Percentiles rank a stretch among this genome's conserved stretches.
Conservation (phyloP, 208 protist species). For the Angomonas ambiguus region DNA sequence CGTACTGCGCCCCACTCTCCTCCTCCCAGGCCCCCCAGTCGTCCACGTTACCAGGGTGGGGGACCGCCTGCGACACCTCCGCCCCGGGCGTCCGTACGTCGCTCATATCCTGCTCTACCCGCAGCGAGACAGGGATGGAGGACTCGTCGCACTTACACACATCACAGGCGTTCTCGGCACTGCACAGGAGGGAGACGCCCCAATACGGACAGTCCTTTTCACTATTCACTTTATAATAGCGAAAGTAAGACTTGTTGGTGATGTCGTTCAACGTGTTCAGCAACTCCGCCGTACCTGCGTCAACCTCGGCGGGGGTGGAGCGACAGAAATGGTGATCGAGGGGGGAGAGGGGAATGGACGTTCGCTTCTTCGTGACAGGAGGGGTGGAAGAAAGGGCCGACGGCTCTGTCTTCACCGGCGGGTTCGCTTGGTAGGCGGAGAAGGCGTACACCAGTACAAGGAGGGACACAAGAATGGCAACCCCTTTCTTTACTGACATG, state of each 20-base stretch:
- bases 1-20: constrained; percentile 53
- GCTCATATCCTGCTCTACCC: constrained; percentile 67
- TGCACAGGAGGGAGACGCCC: constrained; percentile 79
- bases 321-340: constrained; percentile 62
- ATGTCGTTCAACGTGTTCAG: constrained; percentile 65
- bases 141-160: constrained; percentile 81
- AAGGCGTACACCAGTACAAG: too few relatives aligned
- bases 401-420: too few relatives aligned
- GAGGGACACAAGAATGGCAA: too few relatives aligned
- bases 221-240: constrained; percentile 86
- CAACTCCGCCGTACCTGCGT: constrained; percentile 31
- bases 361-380: constrained; percentile 2
- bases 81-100: constrained; percentile 40
- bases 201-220: constrained; percentile 84
- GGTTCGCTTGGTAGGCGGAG: too few relatives aligned
- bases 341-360: constrained; percentile 19
- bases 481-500: too few relatives aligned
- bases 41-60: constrained; percentile 40
- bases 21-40: constrained; percentile 22
- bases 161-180: constrained; percentile 66
- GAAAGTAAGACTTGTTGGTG: constrained; percentile 72
- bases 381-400: too few relatives aligned
- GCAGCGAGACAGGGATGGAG: constrained; percentile 58
- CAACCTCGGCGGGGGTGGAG: constrained; percentile 44
- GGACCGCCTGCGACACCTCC: constrained; percentile 19